Evolutionary conservation across 306 rosid species (phyloP).

Genomic region (Styphnolobium japonicum): DNA sequence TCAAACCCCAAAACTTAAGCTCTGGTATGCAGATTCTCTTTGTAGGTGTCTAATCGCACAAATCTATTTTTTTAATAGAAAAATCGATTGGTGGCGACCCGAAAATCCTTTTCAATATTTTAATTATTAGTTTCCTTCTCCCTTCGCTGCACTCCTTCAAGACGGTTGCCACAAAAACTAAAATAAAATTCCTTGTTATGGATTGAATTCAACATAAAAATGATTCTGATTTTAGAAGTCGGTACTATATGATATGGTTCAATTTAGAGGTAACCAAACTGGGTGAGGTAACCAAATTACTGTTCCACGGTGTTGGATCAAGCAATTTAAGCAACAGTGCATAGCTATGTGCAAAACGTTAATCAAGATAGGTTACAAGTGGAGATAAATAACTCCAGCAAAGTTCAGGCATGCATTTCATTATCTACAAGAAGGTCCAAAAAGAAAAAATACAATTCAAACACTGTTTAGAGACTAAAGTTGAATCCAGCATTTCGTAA

Average conservation of each 20-base stretch:
- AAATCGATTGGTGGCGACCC: too few relatives aligned
- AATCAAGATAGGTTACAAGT: neutral
- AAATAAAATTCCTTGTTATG: neutral
- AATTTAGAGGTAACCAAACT: neutral
- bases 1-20: too few relatives aligned
- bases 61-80: too few relatives aligned
- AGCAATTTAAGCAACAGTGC: neutral
- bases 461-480: neutral
- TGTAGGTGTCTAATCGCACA: too few relatives aligned
- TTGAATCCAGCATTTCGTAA: neutral
- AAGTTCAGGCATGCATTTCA: too few relatives aligned
- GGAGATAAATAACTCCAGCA: too few relatives aligned
- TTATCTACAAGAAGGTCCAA: too few relatives aligned
- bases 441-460: neutral
- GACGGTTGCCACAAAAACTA: too few relatives aligned
- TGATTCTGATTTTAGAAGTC: neutral
- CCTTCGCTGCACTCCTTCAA: too few relatives aligned
- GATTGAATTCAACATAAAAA: neutral
- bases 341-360: neutral
- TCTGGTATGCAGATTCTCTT: too few relatives aligned
- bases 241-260: neutral
- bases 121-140: too few relatives aligned
- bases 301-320: neutral
- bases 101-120: too few relatives aligned
- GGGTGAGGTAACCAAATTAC: neutral